Base-by-base conservation (phyloP, 805 yeast genomes). In the Yarrowia porcina region DNA sequence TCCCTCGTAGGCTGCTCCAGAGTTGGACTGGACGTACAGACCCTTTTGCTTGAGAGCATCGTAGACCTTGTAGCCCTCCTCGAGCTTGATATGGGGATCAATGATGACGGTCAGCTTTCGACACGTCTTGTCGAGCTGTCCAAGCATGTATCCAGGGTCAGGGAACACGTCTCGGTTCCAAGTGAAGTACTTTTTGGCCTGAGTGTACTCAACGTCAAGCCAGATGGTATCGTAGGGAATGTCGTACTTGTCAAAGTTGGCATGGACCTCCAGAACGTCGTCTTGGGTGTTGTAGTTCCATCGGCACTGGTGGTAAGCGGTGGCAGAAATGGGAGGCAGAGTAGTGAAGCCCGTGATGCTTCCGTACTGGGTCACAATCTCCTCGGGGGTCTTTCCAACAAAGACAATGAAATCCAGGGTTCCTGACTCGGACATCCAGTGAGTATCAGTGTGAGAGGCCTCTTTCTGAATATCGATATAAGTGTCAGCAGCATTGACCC, bases 341-440 rank as follows among this genome's bases (percentile, higher is more conserved):
- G 79, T 73, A 0, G 91, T 80, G 64, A 76, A 81, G 0, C 99
- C 99, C 0, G 96, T 86, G 17, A 94, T 73, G 1, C 72, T 67
- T 0, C 90, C 87, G 72, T 88, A 93, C 33, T 84, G 78, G 42
- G 77, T 70, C 41, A 86, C 80, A 21, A 94, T 79, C 0, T 74
- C 72, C 1, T 90, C 87, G 0, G 83, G 79, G 2, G 78, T 74
- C 20, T 77, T 78, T 15, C 84, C 94, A 33, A 89, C 77, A 50
- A 91, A 75, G 17, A 89, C 72, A 36, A 90, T 80, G 10, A 92
- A 76, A 71, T 94, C 98, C 50, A 94, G 68, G 23, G 87, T 76
- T 28, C 98, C 98, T 69, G 84, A 83, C 73, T 94, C 99, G 0
- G 97, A 90, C 66, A 93, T 88, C 97, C 98, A 93, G 73, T 94